Conservation (phyloP, 1,139 yeast species). For the Kodamaea alishanica region DNA sequence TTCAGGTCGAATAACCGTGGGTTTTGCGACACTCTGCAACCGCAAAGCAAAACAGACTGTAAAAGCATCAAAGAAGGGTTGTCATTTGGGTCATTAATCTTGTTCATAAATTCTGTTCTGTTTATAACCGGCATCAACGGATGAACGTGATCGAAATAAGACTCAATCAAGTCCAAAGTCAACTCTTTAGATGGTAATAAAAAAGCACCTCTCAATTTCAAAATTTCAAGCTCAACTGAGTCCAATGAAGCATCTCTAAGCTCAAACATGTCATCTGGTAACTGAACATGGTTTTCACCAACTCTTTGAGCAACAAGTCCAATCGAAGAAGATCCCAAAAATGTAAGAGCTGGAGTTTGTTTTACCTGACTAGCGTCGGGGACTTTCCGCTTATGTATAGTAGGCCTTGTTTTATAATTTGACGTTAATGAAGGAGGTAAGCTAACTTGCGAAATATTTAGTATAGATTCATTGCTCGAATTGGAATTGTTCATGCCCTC, state of each 20-base stretch:
- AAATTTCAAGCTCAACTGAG: slow-evolving; percentile 64
- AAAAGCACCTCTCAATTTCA: slow-evolving; percentile 70
- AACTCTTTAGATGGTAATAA: slow-evolving; percentile 60
- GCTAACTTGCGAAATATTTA: slow-evolving; percentile 42
- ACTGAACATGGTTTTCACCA: slow-evolving; percentile 44
- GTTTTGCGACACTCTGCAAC: slow-evolving; percentile 59
- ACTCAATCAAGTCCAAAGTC: slow-evolving; percentile 58
- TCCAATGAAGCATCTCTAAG: slow-evolving; percentile 43
- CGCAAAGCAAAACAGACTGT: slow-evolving; percentile 68
- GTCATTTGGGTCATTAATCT: slow-evolving; percentile 53
- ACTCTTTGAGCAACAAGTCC: slow-evolving; percentile 41
- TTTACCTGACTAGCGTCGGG: slow-evolving; percentile 17
- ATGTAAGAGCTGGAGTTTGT: slow-evolving; percentile 24
- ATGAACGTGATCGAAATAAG: slow-evolving; percentile 65
- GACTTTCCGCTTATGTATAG: slow-evolving; percentile 37
- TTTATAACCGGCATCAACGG: slow-evolving; percentile 73
- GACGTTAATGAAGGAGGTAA: slow-evolving; percentile 47
- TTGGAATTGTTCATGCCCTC: background rate
- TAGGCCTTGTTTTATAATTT: slow-evolving; percentile 38
- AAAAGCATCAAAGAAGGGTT: slow-evolving; percentile 67
- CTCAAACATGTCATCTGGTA: slow-evolving; percentile 42
- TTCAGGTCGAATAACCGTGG: slow-evolving; percentile 54
- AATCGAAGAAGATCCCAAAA: slow-evolving; percentile 41
- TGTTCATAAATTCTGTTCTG: slow-evolving; percentile 57
- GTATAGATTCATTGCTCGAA: slow-evolving; percentile 34